A percentile compares a stretch with the other conserved stretches of the same genome.
Evolutionary conservation across 371 early-diverging fungal species (phyloP).

Genomic region (Blastocladiella emersonii): DNA sequence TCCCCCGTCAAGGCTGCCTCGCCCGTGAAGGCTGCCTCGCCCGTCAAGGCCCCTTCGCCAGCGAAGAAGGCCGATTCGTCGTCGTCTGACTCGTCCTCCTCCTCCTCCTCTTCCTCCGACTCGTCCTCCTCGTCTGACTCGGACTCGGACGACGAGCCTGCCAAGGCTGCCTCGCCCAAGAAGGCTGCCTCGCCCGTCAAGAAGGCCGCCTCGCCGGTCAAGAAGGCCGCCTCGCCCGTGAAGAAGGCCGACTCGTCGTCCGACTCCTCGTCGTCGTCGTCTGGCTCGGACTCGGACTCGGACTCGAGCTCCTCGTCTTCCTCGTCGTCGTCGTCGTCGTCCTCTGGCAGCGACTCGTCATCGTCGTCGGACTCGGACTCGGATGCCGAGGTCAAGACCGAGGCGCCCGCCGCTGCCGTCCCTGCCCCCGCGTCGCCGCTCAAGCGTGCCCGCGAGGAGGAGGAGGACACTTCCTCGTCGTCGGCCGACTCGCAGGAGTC

Average conservation of each 20-base stretch:
- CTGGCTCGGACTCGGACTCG: background rate
- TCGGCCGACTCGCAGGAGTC: background rate
- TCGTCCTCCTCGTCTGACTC: background rate
- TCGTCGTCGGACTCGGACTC: background rate
- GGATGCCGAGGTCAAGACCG: background rate
- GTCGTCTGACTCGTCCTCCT: background rate
- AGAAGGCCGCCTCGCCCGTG: background rate
- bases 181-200: background rate
- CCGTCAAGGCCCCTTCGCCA: background rate
- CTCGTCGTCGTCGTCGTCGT: background rate
- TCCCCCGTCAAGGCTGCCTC: background rate
- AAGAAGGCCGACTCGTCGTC: background rate
- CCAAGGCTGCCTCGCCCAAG: background rate
- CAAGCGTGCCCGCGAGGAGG: background rate
- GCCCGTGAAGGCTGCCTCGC: background rate
- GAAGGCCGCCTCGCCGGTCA: background rate
- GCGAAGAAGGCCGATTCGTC: background rate
- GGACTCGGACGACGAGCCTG: background rate
- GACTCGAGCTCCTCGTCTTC: background rate
- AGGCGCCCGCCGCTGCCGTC: background rate
- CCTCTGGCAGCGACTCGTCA: no score
- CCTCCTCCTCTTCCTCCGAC: no score
- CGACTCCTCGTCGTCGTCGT: background rate
- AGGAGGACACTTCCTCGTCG: background rate
- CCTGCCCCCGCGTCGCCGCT: background rate